Percentiles rank a stretch among this genome's conserved stretches.
phyloP scores from a whole-genome alignment of 2,329 filamentous ascomycete genomes.

The Claviceps digitariae region DNA sequence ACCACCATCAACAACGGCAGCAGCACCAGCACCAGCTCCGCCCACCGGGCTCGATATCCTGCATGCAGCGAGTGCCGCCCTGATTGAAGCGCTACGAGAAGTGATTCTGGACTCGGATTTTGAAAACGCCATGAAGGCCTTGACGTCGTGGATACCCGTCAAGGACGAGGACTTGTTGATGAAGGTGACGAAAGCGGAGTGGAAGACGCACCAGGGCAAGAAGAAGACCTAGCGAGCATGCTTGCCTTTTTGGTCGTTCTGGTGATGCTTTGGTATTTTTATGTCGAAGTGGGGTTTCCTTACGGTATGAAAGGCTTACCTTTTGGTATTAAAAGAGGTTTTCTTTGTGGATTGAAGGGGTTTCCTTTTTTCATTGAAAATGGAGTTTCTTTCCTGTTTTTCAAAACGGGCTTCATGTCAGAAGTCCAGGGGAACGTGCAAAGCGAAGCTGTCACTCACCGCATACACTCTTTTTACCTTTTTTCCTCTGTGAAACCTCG shows the following conservation, averaged over 20 bases:
- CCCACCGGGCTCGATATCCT: slow-evolving; percentile 60
- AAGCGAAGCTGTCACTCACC: too few species aligned
- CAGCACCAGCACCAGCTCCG: neutral
- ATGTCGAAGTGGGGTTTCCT: too few species aligned
- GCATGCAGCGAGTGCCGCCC: slow-evolving; percentile 76
- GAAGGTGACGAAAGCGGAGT: slow-evolving; percentile 78
- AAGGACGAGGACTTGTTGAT: slow-evolving; percentile 90
- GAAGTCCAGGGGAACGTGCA: too few species aligned
- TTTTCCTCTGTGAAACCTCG: too few species aligned
- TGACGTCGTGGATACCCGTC: slow-evolving; percentile 88
- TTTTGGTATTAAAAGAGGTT: too few species aligned
- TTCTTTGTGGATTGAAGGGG: too few species aligned
- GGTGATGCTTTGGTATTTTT: slow-evolving; percentile 6
- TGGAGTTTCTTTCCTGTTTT: neutral
- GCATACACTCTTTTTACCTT: too few species aligned
- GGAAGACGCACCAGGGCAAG: slow-evolving; percentile 49
- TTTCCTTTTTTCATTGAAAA: neutral
- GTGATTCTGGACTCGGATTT: slow-evolving; percentile 88
- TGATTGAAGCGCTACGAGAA: slow-evolving; percentile 81
- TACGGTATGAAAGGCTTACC: too few species aligned
- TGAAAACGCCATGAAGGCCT: slow-evolving; percentile 93
- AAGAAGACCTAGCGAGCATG: slow-evolving; percentile 24
- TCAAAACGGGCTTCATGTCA: neutral
- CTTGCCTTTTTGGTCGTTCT: slow-evolving; percentile 13
- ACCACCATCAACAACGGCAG: neutral